phyloP scores from a whole-genome alignment of 306 rosid genomes.

The Begonia masoniana region DNA sequence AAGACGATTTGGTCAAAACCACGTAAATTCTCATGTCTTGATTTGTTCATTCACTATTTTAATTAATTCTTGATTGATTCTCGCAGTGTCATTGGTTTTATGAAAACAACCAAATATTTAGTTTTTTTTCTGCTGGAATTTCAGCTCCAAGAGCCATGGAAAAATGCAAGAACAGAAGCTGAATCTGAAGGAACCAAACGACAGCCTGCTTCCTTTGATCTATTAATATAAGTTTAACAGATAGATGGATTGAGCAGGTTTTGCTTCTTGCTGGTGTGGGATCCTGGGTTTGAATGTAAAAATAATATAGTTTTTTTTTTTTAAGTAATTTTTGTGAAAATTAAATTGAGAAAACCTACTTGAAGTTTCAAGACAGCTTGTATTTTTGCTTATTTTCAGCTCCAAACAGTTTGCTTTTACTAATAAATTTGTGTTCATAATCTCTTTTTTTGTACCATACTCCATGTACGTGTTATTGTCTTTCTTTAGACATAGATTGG shows the following conservation, averaged over 20 bases:
- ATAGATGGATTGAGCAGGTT: slow-evolving; percentile 36
- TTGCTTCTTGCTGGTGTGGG: neutral
- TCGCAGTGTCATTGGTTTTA: no score
- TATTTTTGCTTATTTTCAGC: no score
- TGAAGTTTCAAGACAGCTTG: no score
- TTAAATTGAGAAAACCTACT: no score
- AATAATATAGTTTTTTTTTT: no score
- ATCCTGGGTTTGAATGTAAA: neutral
- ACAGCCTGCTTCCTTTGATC: slow-evolving; percentile 33
- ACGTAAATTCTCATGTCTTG: neutral
- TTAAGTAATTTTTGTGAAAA: no score
- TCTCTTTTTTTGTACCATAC: no score
- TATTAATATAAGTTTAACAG: slow-evolving; percentile 4
- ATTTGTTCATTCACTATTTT: neutral
- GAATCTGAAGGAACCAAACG: slow-evolving; percentile 10
- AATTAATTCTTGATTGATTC: neutral
- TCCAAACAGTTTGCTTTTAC: no score
- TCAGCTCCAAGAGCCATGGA: slow-evolving; percentile 95
- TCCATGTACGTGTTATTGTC: no score
- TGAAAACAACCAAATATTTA: neutral
- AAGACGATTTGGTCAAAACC: no score
- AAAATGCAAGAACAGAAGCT: slow-evolving; percentile 78
- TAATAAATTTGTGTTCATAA: no score
- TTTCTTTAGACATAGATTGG: no score
- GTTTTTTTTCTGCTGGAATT: neutral